Conservation (phyloP, 2,329 filamentous ascomycete species). For the Saccharata proteae region DNA sequence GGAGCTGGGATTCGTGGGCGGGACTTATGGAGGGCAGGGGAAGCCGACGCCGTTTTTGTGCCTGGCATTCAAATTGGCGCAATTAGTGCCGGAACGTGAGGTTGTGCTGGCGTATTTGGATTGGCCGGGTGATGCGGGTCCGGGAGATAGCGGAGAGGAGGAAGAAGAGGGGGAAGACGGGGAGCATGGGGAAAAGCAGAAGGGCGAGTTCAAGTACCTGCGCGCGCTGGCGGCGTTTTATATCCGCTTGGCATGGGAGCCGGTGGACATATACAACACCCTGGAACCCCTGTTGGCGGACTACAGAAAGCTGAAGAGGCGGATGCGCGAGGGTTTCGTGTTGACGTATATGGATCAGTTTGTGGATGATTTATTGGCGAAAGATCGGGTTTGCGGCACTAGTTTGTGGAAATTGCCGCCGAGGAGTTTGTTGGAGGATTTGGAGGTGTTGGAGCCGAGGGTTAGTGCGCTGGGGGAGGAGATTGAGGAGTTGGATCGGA, state of each 20-base stretch:
- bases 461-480: constrained; percentile 69
- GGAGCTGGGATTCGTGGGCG: constrained; percentile 72
- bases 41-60: constrained; percentile 89
- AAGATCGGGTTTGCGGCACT: constrained; percentile 83
- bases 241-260: constrained; percentile 72
- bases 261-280: constrained; percentile 65
- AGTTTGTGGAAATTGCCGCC: constrained; percentile 85
- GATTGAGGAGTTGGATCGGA: constrained; percentile 58
- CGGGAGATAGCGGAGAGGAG: constrained; percentile 48
- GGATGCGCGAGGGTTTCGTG: constrained; percentile 59
- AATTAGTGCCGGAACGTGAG: constrained; percentile 68
- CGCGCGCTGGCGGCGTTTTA: constrained; percentile 87
- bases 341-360: constrained; percentile 85
- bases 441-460: constrained; percentile 76
- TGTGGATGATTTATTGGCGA: constrained; percentile 78
- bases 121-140: constrained; percentile 61
- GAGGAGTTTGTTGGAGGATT: constrained; percentile 71
- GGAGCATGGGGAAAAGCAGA: constrained; percentile 15
- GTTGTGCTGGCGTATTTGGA: constrained; percentile 70
- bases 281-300: constrained; percentile 79
- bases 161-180: constrained; percentile 10
- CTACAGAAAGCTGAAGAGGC: constrained; percentile 67
- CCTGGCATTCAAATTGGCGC: constrained; percentile 85
- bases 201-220: constrained; percentile 57
- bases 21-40: constrained; percentile 73